Conservation (phyloP, 768 basidiomycete species). For the Boletellus ananiceps region DNA sequence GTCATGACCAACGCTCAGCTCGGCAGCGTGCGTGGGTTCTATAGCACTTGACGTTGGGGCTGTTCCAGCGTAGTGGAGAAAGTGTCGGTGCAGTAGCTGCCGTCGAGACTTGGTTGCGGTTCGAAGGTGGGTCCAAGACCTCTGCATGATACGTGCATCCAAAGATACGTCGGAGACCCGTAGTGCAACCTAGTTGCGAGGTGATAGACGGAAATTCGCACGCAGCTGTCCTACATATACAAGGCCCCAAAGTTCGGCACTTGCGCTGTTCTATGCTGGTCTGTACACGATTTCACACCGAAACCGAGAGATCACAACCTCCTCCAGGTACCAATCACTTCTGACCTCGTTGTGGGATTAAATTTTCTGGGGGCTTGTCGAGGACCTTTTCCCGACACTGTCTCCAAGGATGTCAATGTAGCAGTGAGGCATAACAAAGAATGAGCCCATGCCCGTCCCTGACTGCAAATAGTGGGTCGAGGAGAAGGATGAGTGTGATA, state of each 20-base stretch:
- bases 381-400: constrained; percentile 51
- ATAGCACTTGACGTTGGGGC: background rate
- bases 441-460: constrained; percentile 55
- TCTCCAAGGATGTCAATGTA: constrained; percentile 48
- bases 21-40: constrained; percentile 4
- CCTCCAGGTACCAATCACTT: constrained; percentile 43
- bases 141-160: constrained; percentile 22
- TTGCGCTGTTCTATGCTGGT: background rate
- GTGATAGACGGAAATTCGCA: constrained; percentile 12
- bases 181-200: no score
- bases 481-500: constrained; percentile 56
- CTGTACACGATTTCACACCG: background rate
- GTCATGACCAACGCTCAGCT: constrained; percentile 6
- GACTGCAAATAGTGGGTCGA: constrained; percentile 37
- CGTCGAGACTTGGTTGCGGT: constrained; percentile 7
- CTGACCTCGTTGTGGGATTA: constrained; percentile 33
- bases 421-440: constrained; percentile 52
- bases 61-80: constrained; percentile 11
- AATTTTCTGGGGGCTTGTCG: constrained; percentile 47
- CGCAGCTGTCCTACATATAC: background rate
- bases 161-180: background rate
- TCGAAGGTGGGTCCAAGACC: constrained; percentile 20
- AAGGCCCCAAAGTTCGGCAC: background rate
- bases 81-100: constrained; percentile 4
- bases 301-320: background rate